Conservation (phyloP, 768 basidiomycete genomes). For the Paxillus rubicundulus region DNA sequence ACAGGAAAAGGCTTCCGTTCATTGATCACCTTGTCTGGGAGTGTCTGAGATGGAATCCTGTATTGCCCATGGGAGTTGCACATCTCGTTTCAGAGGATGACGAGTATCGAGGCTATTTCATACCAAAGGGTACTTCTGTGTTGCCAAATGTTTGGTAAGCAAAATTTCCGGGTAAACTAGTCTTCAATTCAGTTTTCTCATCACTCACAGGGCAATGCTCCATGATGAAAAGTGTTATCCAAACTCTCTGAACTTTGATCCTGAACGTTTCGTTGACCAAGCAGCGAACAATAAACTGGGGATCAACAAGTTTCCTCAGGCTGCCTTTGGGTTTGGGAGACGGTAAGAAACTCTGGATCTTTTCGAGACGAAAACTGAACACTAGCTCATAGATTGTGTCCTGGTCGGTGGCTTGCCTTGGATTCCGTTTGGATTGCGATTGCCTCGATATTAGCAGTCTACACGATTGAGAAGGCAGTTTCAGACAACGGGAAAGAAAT, state of each 20-base stretch:
- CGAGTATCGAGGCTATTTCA: slow-evolving; percentile 41
- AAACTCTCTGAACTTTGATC: slow-evolving; percentile 39
- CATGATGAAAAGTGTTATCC: slow-evolving; percentile 40
- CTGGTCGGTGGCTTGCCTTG: slow-evolving; percentile 43
- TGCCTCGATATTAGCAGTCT: slow-evolving; percentile 40
- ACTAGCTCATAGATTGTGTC: slow-evolving; percentile 36
- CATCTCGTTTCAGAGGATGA: slow-evolving; percentile 38
- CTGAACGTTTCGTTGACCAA: slow-evolving; percentile 34
- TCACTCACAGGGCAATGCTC: slow-evolving; percentile 38
- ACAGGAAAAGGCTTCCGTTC: slow-evolving; percentile 41
- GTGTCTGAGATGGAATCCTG: slow-evolving; percentile 45
- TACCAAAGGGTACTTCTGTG: slow-evolving; percentile 45
- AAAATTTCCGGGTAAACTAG: slow-evolving; percentile 8
- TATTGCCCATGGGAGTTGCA: slow-evolving; percentile 22
- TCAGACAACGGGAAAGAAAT: slow-evolving; percentile 33
- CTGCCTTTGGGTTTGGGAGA: slow-evolving; percentile 42
- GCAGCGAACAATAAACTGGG: slow-evolving; percentile 26
- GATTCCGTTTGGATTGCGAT: slow-evolving; percentile 44
- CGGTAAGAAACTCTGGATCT: slow-evolving; percentile 24
- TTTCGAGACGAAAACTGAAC: neutral
- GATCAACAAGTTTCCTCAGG: slow-evolving; percentile 36
- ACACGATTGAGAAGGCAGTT: slow-evolving; percentile 37
- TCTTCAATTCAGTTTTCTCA: slow-evolving; percentile 13
- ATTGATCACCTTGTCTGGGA: slow-evolving; percentile 35
- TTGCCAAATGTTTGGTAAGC: slow-evolving; percentile 48